These are phyloP conservation scores for Circinella minor DNA, from an alignment of 371 early-diverging fungal genomes.

Conservation along the genomic window DNA sequence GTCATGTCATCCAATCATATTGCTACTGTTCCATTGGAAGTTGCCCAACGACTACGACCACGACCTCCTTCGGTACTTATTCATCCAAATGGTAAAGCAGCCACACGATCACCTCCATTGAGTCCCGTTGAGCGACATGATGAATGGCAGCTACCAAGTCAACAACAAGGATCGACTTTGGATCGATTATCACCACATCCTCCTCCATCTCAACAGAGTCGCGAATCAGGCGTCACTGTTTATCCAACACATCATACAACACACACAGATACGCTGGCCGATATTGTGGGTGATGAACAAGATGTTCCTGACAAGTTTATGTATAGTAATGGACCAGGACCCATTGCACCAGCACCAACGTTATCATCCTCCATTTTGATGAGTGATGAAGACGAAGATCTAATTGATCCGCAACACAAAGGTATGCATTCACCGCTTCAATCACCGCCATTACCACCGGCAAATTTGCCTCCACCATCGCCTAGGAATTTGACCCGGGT, in stretches of 20 bases:
- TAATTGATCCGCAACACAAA: slow-evolving; percentile 33
- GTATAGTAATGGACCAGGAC: slow-evolving; percentile 3
- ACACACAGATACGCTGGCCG: slow-evolving; percentile 4
- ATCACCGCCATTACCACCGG: slow-evolving; percentile 15
- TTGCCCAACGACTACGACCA: slow-evolving; percentile 65
- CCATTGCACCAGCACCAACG: slow-evolving; percentile 14
- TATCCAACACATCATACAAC: slow-evolving; percentile 6
- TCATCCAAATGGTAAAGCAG: slow-evolving; percentile 10
- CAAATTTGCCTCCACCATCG: slow-evolving; percentile 6
- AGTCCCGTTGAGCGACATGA: not conserved
- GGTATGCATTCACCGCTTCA: slow-evolving; percentile 9
- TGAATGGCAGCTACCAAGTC: not conserved
- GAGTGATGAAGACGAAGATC: slow-evolving; percentile 31
- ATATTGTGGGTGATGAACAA: slow-evolving; percentile 1
- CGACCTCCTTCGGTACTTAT: slow-evolving; percentile 64
- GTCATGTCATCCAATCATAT: slow-evolving; percentile 70
- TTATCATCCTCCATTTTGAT: slow-evolving; percentile 15
- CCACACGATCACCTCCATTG: slow-evolving; percentile 1
- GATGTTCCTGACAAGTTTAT: slow-evolving; percentile 21
- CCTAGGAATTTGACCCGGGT: slow-evolving; percentile 36
- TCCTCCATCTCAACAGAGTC: slow-evolving; percentile 12
- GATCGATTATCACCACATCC: slow-evolving; percentile 7
- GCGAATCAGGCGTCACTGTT: slow-evolving; percentile 23
- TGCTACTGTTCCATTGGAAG: slow-evolving; percentile 64
- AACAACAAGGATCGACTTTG: too few species aligned